Evolutionary conservation across 805 yeast species (phyloP).

Genomic region (Candida hispaniensis): DNA sequence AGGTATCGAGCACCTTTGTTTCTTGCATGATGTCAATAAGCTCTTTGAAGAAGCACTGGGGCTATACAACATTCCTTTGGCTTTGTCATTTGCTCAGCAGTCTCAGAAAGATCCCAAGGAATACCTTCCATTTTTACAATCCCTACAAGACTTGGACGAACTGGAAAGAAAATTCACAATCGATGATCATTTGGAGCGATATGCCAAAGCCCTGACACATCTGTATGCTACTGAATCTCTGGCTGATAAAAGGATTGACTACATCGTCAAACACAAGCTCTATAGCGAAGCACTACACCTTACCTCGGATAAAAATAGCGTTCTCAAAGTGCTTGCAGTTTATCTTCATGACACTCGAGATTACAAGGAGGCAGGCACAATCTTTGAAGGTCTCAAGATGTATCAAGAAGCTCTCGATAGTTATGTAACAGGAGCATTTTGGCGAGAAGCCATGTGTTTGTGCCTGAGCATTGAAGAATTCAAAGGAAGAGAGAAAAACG

Average conservation of each 20-base stretch:
- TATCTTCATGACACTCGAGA: conserved; percentile 44
- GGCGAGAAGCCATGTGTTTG: conserved; percentile 65
- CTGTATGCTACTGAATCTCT: conserved; percentile 32
- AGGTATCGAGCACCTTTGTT: conserved; percentile 74
- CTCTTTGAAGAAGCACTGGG: conserved; percentile 74
- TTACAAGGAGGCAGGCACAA: conserved; percentile 66
- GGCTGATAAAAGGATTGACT: conserved; percentile 48
- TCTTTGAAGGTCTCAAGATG: conserved; percentile 58
- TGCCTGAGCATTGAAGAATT: conserved; percentile 25
- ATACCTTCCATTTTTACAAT: conserved; percentile 82
- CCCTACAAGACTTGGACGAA: conserved; percentile 55
- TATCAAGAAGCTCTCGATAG: conserved; percentile 54
- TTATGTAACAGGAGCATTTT: conserved; percentile 57
- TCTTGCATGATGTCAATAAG: conserved; percentile 77
- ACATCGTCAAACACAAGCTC: conserved; percentile 56
- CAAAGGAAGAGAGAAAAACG: conserved; percentile 33
- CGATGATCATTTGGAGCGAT: conserved; percentile 64
- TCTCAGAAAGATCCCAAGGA: conserved; percentile 98
- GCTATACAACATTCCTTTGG: conserved; percentile 67
- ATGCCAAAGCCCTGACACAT: conserved; percentile 65
- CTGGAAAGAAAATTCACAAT: conserved; percentile 62
- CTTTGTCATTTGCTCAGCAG: conserved; percentile 83
- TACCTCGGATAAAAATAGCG: conserved; percentile 42
- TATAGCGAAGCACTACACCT: conserved; percentile 58
- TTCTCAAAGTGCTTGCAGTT: conserved; percentile 54